A percentile compares a stretch with the other conserved stretches of the same genome.
These are phyloP conservation scores for Volvariella surrecta DNA, from an alignment of 1,284 basidiomycete genomes.

Conservation along the genomic window DNA sequence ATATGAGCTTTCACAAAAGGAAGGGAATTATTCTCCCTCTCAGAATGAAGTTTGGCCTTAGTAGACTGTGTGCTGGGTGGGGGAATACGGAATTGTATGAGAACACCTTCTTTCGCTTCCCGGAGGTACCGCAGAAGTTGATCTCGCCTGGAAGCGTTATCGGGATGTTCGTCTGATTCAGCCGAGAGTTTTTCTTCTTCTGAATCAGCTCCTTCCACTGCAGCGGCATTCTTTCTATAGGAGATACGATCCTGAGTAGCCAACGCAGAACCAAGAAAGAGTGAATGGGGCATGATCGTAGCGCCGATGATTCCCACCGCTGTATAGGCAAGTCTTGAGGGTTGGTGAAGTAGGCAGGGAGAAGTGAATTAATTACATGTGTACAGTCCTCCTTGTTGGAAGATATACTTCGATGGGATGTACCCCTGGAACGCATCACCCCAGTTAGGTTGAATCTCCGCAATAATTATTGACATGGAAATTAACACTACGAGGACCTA, in stretches of 20 bases:
- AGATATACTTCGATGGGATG: slow-evolving; percentile 65
- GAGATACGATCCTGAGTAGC: slow-evolving; percentile 71
- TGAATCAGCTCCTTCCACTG: neutral
- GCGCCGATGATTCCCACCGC: slow-evolving; percentile 80
- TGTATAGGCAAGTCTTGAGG: slow-evolving; percentile 18
- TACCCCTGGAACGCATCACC: slow-evolving; percentile 77
- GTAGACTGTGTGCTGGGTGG: slow-evolving; percentile 18
- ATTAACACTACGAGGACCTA: slow-evolving; percentile 76
- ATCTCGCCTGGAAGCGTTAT: neutral
- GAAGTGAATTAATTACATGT: slow-evolving; percentile 42
- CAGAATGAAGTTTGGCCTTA: slow-evolving; percentile 33
- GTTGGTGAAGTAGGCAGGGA: neutral
- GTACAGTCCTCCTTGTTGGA: slow-evolving; percentile 65
- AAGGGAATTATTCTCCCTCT: slow-evolving; percentile 59
- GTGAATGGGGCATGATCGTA: slow-evolving; percentile 86
- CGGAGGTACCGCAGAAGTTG: slow-evolving; percentile 1
- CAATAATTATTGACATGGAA: slow-evolving; percentile 77
- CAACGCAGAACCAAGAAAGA: slow-evolving; percentile 84
- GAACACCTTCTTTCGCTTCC: slow-evolving; percentile 13
- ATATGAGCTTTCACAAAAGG: slow-evolving; percentile 73
- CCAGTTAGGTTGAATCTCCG: slow-evolving; percentile 73
- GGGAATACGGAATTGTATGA: slow-evolving; percentile 23
- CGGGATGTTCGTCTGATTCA: neutral
- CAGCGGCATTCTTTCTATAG: slow-evolving; percentile 10
- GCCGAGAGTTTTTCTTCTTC: neutral